phyloP scores from a whole-genome alignment of 108 stramenopile species.

The Nannochloropsis granulata region DNA sequence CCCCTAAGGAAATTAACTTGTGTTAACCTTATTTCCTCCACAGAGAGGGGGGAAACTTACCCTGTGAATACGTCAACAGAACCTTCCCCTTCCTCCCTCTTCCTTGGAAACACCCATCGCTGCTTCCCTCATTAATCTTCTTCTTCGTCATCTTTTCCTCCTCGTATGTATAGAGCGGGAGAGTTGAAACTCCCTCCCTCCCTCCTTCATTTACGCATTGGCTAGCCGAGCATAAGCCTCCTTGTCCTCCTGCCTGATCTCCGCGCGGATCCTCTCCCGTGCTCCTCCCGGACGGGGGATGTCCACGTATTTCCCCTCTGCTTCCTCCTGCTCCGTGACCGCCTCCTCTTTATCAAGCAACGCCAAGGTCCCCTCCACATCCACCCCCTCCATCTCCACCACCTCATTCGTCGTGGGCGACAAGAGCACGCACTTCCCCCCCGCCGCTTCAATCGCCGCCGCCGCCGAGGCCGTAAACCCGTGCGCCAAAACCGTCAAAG shows the following conservation, averaged over 20 bases:
- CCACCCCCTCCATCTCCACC: constrained; percentile 12
- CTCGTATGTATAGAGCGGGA: no score
- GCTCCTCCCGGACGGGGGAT: neutral
- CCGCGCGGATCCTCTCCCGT: neutral
- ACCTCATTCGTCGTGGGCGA: constrained; percentile 63
- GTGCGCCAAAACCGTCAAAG: constrained; percentile 89
- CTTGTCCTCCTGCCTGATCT: neutral
- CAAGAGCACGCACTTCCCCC: constrained; percentile 76
- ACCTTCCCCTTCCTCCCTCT: no score
- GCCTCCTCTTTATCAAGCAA: neutral
- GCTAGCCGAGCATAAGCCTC: neutral
- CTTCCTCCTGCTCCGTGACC: neutral
- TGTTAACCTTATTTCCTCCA: no score
- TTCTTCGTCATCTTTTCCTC: no score
- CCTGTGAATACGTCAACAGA: no score
- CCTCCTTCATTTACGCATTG: neutral
- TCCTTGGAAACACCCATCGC: no score
- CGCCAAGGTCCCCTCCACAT: neutral
- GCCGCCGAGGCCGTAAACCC: constrained; percentile 76
- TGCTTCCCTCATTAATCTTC: no score
- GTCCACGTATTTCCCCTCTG: neutral
- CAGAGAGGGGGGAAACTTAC: no score
- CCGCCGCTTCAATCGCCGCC: constrained; percentile 74
- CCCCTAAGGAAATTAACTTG: no score
- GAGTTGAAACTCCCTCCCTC: no score